Evolutionary conservation across 108 stramenopile genomes (phyloP).

Genomic region (Skeletonema marinoi): DNA sequence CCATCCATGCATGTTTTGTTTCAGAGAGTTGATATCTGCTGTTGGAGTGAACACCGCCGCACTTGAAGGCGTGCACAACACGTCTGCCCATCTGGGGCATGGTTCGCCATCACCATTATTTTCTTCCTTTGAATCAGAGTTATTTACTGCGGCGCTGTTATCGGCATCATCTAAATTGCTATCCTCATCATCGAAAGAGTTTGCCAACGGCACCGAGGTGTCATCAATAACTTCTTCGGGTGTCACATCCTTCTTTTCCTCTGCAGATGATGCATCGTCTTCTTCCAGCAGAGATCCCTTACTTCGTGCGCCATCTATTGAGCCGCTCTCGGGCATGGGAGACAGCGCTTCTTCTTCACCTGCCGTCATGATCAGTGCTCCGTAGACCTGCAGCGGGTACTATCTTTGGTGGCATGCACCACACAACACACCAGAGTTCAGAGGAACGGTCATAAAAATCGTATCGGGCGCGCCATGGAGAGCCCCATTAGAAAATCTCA

Average conservation of each 20-base stretch:
- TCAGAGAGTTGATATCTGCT: constrained; percentile 9
- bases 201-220: background rate
- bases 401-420: too few relatives aligned
- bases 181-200: background rate
- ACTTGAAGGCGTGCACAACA: constrained; percentile 18
- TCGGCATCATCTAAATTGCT: background rate
- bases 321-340: too few relatives aligned
- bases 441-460: too few relatives aligned
- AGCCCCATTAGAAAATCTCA: too few relatives aligned
- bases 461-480: too few relatives aligned
- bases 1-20: constrained; percentile 32
- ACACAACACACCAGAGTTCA: too few relatives aligned
- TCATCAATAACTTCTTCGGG: background rate
- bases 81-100: constrained; percentile 21
- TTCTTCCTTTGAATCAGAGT: background rate
- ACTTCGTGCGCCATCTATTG: background rate
- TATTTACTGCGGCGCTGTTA: background rate
- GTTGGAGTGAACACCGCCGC: constrained; percentile 19
- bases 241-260: background rate
- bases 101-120: background rate
- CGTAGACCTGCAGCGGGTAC: too few relatives aligned
- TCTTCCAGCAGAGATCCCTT: background rate
- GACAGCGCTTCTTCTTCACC: background rate
- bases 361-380: background rate
- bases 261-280: background rate